A percentile compares a stretch with the other conserved stretches of the same genome.
Evolutionary conservation across 805 yeast species (phyloP).

Genomic region (Cyberlindnera mrakii): DNA sequence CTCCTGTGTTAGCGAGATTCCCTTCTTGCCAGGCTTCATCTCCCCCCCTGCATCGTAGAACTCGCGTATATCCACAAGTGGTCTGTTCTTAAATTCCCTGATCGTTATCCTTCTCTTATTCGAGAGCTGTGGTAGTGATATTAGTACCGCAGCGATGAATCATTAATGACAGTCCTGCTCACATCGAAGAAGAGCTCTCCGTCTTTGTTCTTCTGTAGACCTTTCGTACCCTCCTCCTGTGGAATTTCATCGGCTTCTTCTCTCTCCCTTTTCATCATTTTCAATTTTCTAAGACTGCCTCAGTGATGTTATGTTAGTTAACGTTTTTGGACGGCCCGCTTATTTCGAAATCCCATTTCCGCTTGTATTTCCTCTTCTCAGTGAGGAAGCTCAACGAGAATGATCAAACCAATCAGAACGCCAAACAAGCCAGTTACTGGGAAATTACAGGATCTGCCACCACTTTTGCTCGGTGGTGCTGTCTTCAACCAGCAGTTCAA

Average conservation of each 20-base stretch:
- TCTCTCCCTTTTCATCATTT: neutral
- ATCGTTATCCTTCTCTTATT: slow-evolving; percentile 68
- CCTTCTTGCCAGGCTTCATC: slow-evolving; percentile 77
- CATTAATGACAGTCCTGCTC: slow-evolving; percentile 1
- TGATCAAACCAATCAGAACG: slow-evolving; percentile 17
- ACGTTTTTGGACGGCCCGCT: neutral
- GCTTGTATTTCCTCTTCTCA: neutral
- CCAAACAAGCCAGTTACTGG: slow-evolving; percentile 16
- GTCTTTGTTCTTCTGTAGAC: slow-evolving; percentile 1
- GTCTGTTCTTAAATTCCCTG: slow-evolving; percentile 58
- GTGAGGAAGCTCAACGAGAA: neutral
- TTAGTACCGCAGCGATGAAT: no score
- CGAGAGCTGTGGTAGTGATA: slow-evolving; percentile 33
- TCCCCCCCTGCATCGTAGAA: slow-evolving; percentile 62
- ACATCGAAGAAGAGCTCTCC: slow-evolving; percentile 12
- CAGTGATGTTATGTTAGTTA: neutral
- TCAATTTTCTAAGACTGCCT: neutral
- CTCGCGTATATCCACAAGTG: slow-evolving; percentile 79
- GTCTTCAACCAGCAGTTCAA: slow-evolving; percentile 79
- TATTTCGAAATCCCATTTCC: neutral
- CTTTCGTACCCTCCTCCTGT: neutral
- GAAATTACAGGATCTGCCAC: slow-evolving; percentile 35
- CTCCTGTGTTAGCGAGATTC: slow-evolving; percentile 53
- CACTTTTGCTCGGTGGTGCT: slow-evolving; percentile 81
- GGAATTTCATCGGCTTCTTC: neutral